Conservation (phyloP, 108 stramenopile genomes). For the Fragilaria crotonensis region DNA sequence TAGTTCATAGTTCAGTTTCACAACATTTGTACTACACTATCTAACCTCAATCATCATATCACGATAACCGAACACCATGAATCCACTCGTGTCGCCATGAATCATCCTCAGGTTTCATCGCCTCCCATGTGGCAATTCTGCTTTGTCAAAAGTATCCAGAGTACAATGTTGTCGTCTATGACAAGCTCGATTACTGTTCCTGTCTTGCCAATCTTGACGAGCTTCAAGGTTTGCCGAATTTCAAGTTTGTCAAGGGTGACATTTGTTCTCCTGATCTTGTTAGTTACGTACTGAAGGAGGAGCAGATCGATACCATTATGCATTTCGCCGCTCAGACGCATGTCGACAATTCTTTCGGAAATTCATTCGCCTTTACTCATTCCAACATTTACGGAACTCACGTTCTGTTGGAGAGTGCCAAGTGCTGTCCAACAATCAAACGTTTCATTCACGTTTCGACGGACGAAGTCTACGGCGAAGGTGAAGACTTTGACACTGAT, state of each 20-base stretch:
- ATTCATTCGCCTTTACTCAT: constrained; percentile 97
- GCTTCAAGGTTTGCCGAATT: constrained; percentile 80
- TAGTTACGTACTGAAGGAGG: constrained; percentile 83
- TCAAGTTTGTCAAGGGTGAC: constrained; percentile 98
- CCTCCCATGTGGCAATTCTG: constrained; percentile 92
- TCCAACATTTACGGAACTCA: constrained; percentile 99
- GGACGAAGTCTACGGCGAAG: constrained; percentile 99
- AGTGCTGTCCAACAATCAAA: constrained; percentile 66
- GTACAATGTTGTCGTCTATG: constrained; percentile 95
- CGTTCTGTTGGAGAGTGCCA: constrained; percentile 95
- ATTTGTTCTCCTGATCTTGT: constrained; percentile 93
- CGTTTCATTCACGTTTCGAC: constrained; percentile 97
- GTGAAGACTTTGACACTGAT: constrained; percentile 85
- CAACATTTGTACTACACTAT: no score
- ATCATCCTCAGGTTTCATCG: constrained; percentile 91
- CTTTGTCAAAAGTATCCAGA: constrained; percentile 94
- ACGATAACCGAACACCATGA: no score
- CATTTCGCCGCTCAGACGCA: constrained; percentile 99
- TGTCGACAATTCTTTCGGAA: constrained; percentile 99
- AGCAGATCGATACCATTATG: constrained; percentile 96
- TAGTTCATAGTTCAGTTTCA: no score
- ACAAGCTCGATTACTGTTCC: constrained; percentile 96
- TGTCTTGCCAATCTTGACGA: constrained; percentile 91
- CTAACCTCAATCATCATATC: no score
- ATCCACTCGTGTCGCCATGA: no score